Conservation (phyloP, 306 rosid species). For the Neltuma alba region DNA sequence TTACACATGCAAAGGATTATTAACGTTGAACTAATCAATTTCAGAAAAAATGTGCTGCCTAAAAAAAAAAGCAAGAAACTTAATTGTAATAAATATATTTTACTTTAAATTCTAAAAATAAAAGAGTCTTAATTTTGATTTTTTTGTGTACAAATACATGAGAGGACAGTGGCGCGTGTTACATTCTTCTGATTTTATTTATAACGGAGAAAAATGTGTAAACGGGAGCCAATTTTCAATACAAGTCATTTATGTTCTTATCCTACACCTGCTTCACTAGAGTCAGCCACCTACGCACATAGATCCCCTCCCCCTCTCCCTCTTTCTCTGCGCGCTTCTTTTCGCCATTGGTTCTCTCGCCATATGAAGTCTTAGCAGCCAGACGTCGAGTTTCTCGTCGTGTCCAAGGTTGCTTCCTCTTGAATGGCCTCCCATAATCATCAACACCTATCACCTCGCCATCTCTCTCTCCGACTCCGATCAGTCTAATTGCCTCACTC, state of each 20-base stretch:
- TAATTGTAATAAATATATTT: too few species aligned
- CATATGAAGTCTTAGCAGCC: neutral
- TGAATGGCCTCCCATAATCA: neutral
- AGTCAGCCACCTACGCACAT: neutral
- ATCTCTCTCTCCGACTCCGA: conserved; percentile 28
- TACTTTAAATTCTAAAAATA: too few species aligned
- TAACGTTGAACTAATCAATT: too few species aligned
- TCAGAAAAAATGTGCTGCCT: too few species aligned
- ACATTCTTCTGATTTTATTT: too few species aligned
- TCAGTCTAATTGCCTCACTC: conserved; percentile 77
- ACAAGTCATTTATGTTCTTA: neutral
- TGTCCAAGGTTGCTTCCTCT: neutral
- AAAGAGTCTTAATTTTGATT: too few species aligned
- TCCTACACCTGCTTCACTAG: neutral
- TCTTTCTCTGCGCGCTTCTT: neutral
- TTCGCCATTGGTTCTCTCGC: neutral
- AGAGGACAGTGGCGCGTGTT: too few species aligned
- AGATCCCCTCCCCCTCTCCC: neutral
- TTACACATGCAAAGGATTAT: too few species aligned
- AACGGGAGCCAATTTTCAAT: too few species aligned
- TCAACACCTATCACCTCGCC: neutral
- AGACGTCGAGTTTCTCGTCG: neutral
- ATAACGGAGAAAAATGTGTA: too few species aligned
- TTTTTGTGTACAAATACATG: too few species aligned
- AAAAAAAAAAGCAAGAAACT: too few species aligned